Conservation (phyloP, 2,329 filamentous ascomycete species). For the Epicoccum nigrum region DNA sequence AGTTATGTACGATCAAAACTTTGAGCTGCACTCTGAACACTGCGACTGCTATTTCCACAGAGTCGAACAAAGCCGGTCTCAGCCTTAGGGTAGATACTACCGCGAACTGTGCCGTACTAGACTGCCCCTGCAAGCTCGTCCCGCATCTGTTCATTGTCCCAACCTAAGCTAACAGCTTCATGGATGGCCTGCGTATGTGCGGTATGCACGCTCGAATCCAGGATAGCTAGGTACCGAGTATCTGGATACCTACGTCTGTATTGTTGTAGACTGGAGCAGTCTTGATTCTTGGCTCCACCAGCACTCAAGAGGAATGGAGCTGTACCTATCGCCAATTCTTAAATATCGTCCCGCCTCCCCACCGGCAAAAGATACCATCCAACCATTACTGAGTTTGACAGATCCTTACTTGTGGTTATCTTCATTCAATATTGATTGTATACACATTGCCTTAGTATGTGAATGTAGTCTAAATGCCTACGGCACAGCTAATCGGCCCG, state of each 20-base stretch:
- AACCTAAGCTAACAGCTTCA: slow-evolving; percentile 14
- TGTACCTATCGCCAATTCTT: slow-evolving; percentile 2
- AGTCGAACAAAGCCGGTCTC: slow-evolving; percentile 20
- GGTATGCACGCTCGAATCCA: slow-evolving; percentile 16
- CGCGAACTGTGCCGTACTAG: slow-evolving; percentile 20
- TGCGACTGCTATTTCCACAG: slow-evolving; percentile 9
- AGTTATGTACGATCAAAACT: background rate
- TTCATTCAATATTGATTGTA: background rate
- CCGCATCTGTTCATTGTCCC: slow-evolving; percentile 27
- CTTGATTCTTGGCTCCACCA: slow-evolving; percentile 15
- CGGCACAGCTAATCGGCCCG: slow-evolving; percentile 9
- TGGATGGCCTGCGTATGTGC: slow-evolving; percentile 18
- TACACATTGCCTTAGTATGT: background rate
- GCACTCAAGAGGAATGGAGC: slow-evolving; percentile 4
- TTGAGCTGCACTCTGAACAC: background rate
- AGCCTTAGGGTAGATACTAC: slow-evolving; percentile 6
- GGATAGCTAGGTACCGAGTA: slow-evolving; percentile 26
- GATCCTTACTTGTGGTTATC: background rate
- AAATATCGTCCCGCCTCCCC: slow-evolving; percentile 17
- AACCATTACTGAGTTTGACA: background rate
- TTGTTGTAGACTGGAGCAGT: slow-evolving; percentile 17
- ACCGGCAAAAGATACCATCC: background rate
- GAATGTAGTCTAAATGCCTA: background rate
- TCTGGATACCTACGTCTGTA: slow-evolving; percentile 14
- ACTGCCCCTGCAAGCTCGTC: slow-evolving; percentile 21